Evolutionary conservation across 805 yeast species (phyloP), one percentile per base, ranked within the genome.

Genomic region (Blastobotrys terrestris): DNA sequence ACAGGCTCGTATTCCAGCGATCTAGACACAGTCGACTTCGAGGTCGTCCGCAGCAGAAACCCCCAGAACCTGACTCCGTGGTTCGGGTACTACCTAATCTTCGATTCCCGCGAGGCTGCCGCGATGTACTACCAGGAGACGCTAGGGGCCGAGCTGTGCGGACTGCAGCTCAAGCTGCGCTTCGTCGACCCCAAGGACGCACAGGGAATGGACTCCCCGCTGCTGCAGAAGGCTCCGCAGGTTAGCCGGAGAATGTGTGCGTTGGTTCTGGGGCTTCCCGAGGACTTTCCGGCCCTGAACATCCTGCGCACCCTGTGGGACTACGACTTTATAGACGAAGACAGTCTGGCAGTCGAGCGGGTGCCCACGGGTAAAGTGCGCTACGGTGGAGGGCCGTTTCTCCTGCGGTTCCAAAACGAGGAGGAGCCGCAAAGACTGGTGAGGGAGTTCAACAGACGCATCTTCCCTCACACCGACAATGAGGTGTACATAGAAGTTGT

Each of bases 51-150:
- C 53, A 77, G 78, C 11, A 64, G 90, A 50, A 70, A 76, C 55
- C 77, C 80, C 0, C 48, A 63, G 1, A 74, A 69, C 15, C 62
- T 84, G 20, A 56, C 67, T 40, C 74, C 77, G 26, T 67, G 72
- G 54, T 77, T 78, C 43, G 72, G 75, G 3, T 81, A 80, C 63
- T 84, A 77, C 62, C 64, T 85, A 39, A 62, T 79, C 4, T 85
- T 85, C 60, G 69, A 70, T 3, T 65, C 69, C 41, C 62, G 65
- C 40, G 69, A 72, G 21, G 76, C 74, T 16, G 87, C 89, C 0
- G 71, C 78, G 18, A 71, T 71, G 2, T 84, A 77, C 63, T 72
- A 71, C 64, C 61, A 71, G 18, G 86, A 81, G 57, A 77, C 84
- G 0, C 53, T 63, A 11, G 73, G 75, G 6, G 74, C 77, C 50